Evolutionary conservation across 768 basidiomycete species (phyloP), one percentile per base, ranked within the genome.

Genomic region (Rhizopogon rudus): DNA sequence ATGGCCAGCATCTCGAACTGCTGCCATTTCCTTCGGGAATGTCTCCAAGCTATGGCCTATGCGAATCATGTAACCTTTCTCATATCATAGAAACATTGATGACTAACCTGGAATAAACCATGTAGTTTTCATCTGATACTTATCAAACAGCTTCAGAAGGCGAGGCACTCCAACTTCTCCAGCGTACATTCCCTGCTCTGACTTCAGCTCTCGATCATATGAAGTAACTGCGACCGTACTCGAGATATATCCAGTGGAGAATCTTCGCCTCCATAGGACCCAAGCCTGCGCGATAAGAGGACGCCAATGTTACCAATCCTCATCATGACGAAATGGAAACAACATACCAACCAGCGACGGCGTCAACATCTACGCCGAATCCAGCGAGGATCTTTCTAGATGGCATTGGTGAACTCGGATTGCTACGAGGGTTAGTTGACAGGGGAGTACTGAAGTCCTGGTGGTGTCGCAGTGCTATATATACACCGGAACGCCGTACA

Each of bases 231-330:
- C 0, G 43, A 52, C 52, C 60, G 4, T 44, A 82, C 84, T 63
- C 81, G 74, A 16, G 83, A 86, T 53, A 89, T 86, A 61, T 89
- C 88, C 20, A 79, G 69, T 1, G 84, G 82, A 0, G 81, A 85
- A 64, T 88, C 80, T 60, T 88, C 82, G 14, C 86, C 87, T 3
- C 87, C 87, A 62, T 88, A 88, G 0, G 84, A 85, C 6, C 87
- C 86, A 16, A 86, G 74, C 83, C 83, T 86, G 53, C 8, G 22
- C 16, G 1, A 25, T 37, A 3, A 49, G 3, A 37, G 5, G 35
- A 37, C 35, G 16, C 3, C 6, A 22, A 22, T 22, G 16, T 49
- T 17, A 1, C 28, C 17, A 4, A 49, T 28, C 14, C 14, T 43
- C 31, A 20, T 49, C n/a, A 35, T 53, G 16, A 45, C 10, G 14